Base-by-base conservation (phyloP, 371 early-diverging fungal genomes). In the Mortierella sp. region DNA sequence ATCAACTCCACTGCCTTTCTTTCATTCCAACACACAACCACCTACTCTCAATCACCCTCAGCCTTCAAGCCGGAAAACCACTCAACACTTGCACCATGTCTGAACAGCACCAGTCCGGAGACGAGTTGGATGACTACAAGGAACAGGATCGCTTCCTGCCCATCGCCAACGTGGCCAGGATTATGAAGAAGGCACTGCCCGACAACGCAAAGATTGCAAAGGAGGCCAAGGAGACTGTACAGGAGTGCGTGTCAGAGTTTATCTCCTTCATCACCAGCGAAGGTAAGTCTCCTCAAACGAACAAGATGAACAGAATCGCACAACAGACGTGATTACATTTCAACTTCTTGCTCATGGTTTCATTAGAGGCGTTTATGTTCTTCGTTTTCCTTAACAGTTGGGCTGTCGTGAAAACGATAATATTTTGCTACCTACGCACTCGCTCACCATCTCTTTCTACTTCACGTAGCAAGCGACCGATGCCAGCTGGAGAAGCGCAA, bases 211-310 rank as follows among this genome's bases (percentile, higher is more conserved):
- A 99, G 85, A 97, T 99, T 68, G 96, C 99, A 37, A 99, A 99
- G 85, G 99, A 99, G 79, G 99, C 99, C 40, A 99, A 99, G 85
- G 97, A 99, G 83, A 95, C 97, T 72, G 95, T 99, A 26, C 98
- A 99, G 89, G 99, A 99, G 87, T 98, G 99, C 85, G 99, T 99
- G 7, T 97, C 98, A 26, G 99, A 99, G 89, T 99, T 99, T 85
- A 99, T 99, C 86, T 95, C 97, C 14, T 99, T 99, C 85, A 94
- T 99, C 68, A 99, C 99, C 29, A 98, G 98, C 83, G 99, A 99
- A 94, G 94, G 90, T 83, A 75, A 37, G 63, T 53, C 66, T 31
- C 29, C 71, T 16, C 22, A 19, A 26, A n/a, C 2, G 26, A 37
- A 19, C 13, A 24, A 26, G 14, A 34, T 8, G 45, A 0, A 6